Percentiles rank a stretch among this genome's conserved stretches.
phyloP scores from a whole-genome alignment of 2,329 filamentous ascomycete species.

The Cucurbitaria berberidis region DNA sequence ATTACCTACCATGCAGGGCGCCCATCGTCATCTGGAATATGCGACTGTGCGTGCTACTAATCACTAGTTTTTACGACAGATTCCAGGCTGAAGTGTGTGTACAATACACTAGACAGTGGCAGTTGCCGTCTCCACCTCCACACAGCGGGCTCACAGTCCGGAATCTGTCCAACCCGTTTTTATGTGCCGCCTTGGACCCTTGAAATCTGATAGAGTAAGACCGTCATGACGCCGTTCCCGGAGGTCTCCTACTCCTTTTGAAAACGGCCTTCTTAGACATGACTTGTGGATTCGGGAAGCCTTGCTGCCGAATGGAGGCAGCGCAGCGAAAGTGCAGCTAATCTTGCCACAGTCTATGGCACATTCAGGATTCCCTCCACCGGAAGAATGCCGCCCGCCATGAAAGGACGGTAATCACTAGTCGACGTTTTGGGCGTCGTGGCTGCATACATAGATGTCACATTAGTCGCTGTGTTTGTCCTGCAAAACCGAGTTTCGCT shows the following conservation, averaged over 20 bases:
- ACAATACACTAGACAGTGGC: background rate
- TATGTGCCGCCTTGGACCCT: background rate
- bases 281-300: background rate
- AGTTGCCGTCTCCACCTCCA: background rate
- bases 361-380: background rate
- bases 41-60: background rate
- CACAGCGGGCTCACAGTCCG: background rate
- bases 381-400: background rate
- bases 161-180: background rate
- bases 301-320: background rate
- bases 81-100: background rate
- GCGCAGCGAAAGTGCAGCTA: too few relatives aligned
- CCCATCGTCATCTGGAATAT: background rate
- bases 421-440: background rate
- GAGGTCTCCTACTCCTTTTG: background rate
- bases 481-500: background rate
- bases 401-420: background rate
- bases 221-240: background rate
- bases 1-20: background rate
- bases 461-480: background rate
- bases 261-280: background rate
- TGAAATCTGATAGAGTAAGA: background rate
- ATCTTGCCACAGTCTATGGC: background rate
- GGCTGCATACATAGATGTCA: background rate
- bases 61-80: background rate